Evolutionary conservation across 257 asterid genomes (phyloP).

Genomic region (Nicotiana obtusifolia): DNA sequence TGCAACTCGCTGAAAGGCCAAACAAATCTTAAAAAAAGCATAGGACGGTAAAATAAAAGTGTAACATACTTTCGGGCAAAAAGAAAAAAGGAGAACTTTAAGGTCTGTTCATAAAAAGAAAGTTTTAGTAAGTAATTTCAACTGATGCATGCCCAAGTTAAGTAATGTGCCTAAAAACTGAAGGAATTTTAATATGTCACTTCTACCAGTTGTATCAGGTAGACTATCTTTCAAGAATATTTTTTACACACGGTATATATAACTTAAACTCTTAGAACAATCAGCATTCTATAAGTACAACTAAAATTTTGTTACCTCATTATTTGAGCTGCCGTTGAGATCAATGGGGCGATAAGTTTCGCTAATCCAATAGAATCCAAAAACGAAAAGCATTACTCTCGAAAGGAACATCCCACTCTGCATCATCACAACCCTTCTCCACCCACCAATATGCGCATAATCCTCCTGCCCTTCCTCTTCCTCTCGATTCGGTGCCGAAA

Average conservation of each 20-base stretch:
- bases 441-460: conserved; percentile 84
- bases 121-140: neutral
- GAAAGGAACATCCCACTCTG: conserved; percentile 56
- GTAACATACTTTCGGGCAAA: neutral
- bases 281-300: neutral
- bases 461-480: conserved; percentile 77
- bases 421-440: conserved; percentile 73
- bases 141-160: neutral
- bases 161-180: neutral
- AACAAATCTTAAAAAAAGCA: too few species aligned
- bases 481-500: conserved; percentile 53
- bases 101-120: neutral
- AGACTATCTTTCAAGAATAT: too few species aligned
- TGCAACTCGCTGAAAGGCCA: too few species aligned
- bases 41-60: too few species aligned
- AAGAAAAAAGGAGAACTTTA: neutral
- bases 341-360: conserved; percentile 24
- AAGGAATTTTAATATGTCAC: neutral
- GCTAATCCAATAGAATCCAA: conserved; percentile 75
- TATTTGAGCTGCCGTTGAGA: conserved; percentile 23
- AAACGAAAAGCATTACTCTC: conserved; percentile 58
- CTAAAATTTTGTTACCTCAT: conserved; percentile 30
- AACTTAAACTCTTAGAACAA: neutral
- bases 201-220: too few species aligned
- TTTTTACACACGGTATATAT: too few species aligned